Conservation (phyloP, 768 basidiomycete genomes). For the Boletellus ananiceps region DNA sequence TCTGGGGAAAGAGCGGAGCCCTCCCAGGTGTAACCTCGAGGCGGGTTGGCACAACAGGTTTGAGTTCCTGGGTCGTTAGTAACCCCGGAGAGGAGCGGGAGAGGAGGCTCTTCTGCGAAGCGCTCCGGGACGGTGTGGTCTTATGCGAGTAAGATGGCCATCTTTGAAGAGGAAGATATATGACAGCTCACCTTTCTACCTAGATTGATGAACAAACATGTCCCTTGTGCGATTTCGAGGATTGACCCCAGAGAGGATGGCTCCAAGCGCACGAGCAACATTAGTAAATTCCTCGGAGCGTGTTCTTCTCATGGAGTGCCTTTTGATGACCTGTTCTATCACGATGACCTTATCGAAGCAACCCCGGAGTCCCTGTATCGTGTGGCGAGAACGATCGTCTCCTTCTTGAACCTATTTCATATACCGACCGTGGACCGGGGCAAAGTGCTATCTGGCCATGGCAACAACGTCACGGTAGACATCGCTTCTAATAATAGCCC, state of each 20-base stretch:
- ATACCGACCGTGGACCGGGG: constrained; percentile 42
- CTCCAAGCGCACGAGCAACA: constrained; percentile 60
- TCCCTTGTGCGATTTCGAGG: constrained; percentile 53
- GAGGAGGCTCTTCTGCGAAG: constrained; percentile 65
- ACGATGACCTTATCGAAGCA: constrained; percentile 62
- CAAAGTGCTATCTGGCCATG: constrained; percentile 44
- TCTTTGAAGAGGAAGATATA: constrained; percentile 2
- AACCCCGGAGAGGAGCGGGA: constrained; percentile 71
- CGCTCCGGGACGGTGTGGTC: constrained; percentile 78
- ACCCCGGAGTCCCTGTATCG: constrained; percentile 59
- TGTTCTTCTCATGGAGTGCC: constrained; percentile 64
- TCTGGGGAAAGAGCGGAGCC: constrained; percentile 66
- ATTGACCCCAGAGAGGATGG: constrained; percentile 67
- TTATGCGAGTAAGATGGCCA: constrained; percentile 73
- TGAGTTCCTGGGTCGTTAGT: constrained; percentile 35
- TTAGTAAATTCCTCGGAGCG: constrained; percentile 73
- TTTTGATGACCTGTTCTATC: constrained; percentile 59
- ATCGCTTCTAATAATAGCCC: constrained; percentile 34
- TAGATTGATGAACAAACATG: constrained; percentile 78
- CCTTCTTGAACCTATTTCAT: constrained; percentile 61
- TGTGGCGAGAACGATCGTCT: constrained; percentile 70
- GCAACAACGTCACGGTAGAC: constrained; percentile 25
- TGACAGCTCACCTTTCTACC: constrained; percentile 4
- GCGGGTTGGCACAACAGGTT: constrained; percentile 23
- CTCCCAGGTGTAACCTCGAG: constrained; percentile 40